Percentiles rank a stretch among this genome's conserved stretches.
Conservation (phyloP, 805 yeast species). For the Candida ascalaphidarum region DNA sequence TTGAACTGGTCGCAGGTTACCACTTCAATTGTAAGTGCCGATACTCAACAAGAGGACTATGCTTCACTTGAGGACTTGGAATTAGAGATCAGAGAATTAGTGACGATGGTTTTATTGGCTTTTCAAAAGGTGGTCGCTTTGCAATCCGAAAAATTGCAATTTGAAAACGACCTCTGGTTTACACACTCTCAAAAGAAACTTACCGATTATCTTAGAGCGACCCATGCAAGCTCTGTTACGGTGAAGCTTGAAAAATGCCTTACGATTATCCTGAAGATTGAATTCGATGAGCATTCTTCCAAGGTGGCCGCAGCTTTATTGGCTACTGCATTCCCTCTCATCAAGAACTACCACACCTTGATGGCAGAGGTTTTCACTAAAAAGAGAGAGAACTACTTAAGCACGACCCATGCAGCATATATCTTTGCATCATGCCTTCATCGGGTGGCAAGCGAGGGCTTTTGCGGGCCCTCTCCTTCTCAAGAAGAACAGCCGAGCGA, state of each 20-base stretch:
- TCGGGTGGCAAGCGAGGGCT: constrained; percentile 68
- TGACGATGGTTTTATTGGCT: constrained; percentile 54
- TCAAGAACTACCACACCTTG: constrained; percentile 52
- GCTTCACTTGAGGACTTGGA: constrained; percentile 33
- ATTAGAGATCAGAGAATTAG: constrained; percentile 36
- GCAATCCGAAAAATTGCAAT: too few species aligned
- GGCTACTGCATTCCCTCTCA: constrained; percentile 53
- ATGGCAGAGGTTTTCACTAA: constrained; percentile 34
- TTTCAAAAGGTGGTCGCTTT: constrained; percentile 50
- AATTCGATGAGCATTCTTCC: constrained; percentile 30
- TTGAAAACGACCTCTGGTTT: constrained; percentile 65
- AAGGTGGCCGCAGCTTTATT: constrained; percentile 37
- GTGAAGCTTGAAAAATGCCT: constrained; percentile 27
- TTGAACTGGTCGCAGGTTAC: constrained; percentile 35
- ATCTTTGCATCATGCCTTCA: constrained; percentile 47
- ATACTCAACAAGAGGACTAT: too few species aligned
- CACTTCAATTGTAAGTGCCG: constrained; percentile 14
- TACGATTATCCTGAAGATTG: constrained; percentile 21
- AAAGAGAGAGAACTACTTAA: constrained; percentile 39
- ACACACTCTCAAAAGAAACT: constrained; percentile 37
- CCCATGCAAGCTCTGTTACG: constrained; percentile 31
- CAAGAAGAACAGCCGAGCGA: constrained; percentile 51
- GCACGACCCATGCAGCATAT: constrained; percentile 54
- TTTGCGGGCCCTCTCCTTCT: constrained; percentile 86
- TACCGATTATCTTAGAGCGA: constrained; percentile 29